Percentiles rank a stretch among this genome's conserved stretches.
Evolutionary conservation across 139 green algal species (phyloP).

Genomic region (Coelastrella sp.): DNA sequence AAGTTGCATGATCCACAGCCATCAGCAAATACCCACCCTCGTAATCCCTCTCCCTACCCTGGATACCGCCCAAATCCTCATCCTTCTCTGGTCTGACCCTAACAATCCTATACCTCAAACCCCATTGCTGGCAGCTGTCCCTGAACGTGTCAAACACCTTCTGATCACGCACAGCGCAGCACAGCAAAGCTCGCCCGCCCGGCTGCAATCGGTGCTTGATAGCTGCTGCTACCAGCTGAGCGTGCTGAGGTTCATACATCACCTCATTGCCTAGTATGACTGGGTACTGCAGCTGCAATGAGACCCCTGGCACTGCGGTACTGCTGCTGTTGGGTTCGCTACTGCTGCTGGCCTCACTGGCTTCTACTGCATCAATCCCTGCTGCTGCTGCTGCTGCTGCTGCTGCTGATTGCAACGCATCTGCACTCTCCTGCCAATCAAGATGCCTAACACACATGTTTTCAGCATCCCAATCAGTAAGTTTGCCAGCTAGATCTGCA

Average conservation of each 20-base stretch:
- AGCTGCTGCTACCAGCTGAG: slow-evolving; percentile 72
- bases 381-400: not conserved
- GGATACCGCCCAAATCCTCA: slow-evolving; percentile 58
- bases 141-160: slow-evolving; percentile 73
- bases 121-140: slow-evolving; percentile 43
- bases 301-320: slow-evolving; percentile 52
- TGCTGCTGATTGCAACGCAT: slow-evolving; percentile 21
- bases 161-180: slow-evolving; percentile 70
- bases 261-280: slow-evolving; percentile 84
- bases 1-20: slow-evolving; percentile 57
- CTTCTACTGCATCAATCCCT: not conserved
- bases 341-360: not conserved
- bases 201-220: slow-evolving; percentile 68
- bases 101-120: slow-evolving; percentile 54
- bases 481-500: not conserved
- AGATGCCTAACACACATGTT: slow-evolving; percentile 75
- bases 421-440: slow-evolving; percentile 68
- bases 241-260: slow-evolving; percentile 81
- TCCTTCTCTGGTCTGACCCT: not conserved
- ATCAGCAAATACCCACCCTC: slow-evolving; percentile 80
- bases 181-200: slow-evolving; percentile 69
- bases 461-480: slow-evolving; percentile 59
- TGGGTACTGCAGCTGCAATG: slow-evolving; percentile 57
- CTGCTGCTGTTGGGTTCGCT: not conserved
- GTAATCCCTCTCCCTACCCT: slow-evolving; percentile 67